Evolutionary conservation across 257 asterid genomes (phyloP).

Genomic region (Apocynum venetum): DNA sequence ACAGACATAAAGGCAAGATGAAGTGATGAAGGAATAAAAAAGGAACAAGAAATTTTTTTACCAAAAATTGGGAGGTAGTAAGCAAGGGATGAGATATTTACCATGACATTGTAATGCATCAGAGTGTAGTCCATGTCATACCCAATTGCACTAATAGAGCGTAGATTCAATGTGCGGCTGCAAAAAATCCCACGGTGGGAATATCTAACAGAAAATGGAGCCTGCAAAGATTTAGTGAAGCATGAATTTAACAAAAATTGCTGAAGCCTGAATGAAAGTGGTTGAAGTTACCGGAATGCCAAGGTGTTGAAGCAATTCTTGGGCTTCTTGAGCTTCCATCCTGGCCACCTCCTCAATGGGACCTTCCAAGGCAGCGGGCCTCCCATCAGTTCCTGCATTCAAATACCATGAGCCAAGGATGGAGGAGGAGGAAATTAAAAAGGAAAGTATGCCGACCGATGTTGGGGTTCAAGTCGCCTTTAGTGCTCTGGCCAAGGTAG

Average conservation of each 20-base stretch:
- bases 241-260: background rate
- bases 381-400: conserved; percentile 39
- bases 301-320: conserved; percentile 55
- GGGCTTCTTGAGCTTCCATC: conserved; percentile 69
- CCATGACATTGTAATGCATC: conserved; percentile 77
- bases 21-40: background rate
- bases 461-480: conserved; percentile 62
- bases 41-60: background rate
- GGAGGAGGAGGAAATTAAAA: background rate
- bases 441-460: conserved; percentile 20
- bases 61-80: background rate
- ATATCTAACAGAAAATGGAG: conserved; percentile 56
- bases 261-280: background rate
- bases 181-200: conserved; percentile 81
- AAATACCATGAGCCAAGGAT: background rate
- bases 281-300: conserved; percentile 48
- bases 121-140: conserved; percentile 90
- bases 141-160: conserved; percentile 78
- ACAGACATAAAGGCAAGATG: background rate
- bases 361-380: conserved; percentile 42
- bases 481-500: conserved; percentile 86
- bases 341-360: conserved; percentile 80
- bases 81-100: conserved; percentile 22
- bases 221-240: conserved; percentile 32
- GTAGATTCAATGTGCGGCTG: conserved; percentile 67